These are phyloP conservation scores for Hypericum perforatum DNA, from an alignment of 345 rosid species.

Conservation along the genomic window DNA sequence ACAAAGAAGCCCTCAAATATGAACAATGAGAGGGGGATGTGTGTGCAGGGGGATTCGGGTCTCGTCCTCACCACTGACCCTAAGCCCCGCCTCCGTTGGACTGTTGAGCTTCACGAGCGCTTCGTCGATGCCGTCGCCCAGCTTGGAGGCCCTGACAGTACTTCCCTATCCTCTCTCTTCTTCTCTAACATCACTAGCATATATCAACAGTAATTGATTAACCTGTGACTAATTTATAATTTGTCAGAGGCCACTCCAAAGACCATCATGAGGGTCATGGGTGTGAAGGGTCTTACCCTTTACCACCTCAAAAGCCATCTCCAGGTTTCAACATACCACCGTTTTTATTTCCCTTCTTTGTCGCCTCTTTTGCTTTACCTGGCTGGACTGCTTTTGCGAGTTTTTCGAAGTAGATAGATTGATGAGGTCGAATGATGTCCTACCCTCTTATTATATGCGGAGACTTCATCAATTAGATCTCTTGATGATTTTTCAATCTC, in stretches of 20 bases:
- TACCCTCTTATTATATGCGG: conserved; percentile 6
- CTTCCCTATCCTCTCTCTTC: background rate
- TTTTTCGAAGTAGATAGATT: background rate
- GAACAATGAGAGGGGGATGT: conserved; percentile 15
- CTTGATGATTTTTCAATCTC: background rate
- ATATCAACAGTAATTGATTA: background rate
- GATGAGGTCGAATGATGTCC: no score
- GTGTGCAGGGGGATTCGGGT: conserved; percentile 66
- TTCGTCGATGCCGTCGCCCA: conserved; percentile 98
- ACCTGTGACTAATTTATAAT: background rate
- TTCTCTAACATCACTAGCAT: no score
- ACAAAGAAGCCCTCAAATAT: conserved; percentile 82
- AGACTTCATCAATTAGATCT: conserved; percentile 9
- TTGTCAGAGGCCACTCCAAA: conserved; percentile 91
- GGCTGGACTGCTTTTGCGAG: conserved; percentile 6
- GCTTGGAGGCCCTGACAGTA: conserved; percentile 99
- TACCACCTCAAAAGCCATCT: conserved; percentile 99
- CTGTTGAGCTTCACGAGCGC: conserved; percentile 98
- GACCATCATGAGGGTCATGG: conserved; percentile 99
- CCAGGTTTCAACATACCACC: conserved; percentile 45
- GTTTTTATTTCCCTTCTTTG: no score
- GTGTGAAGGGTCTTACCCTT: conserved; percentile 99
- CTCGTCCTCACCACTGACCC: conserved; percentile 99
- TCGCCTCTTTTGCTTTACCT: no score
- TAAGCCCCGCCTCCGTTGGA: conserved; percentile 99